phyloP scores from a whole-genome alignment of 2,329 filamentous ascomycete genomes.

The Monosporascus sp. region DNA sequence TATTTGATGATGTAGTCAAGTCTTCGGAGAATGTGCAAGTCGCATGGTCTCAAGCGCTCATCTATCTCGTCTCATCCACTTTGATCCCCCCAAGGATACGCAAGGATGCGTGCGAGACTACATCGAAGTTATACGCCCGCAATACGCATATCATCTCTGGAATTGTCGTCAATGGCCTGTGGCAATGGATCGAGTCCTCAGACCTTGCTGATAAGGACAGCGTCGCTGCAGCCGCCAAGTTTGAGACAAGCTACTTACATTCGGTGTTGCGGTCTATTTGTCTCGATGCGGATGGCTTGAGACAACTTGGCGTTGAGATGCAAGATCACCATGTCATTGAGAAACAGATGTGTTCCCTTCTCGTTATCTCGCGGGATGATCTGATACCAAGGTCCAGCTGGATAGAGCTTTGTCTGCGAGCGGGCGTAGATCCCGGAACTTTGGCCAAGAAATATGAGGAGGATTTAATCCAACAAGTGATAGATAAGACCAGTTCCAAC shows the following conservation, averaged over 20 bases:
- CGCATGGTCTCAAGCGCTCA: conserved; percentile 78
- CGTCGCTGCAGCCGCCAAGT: conserved; percentile 60
- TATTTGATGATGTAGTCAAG: conserved; percentile 50
- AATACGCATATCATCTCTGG: conserved; percentile 53
- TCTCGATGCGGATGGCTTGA: conserved; percentile 46
- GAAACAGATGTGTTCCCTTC: conserved; percentile 66
- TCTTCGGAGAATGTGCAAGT: conserved; percentile 47
- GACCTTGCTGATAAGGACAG: conserved; percentile 73
- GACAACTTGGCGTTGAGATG: conserved; percentile 32
- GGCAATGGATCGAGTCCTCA: conserved; percentile 69
- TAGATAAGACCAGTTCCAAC: conserved; percentile 44
- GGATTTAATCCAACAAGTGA: conserved; percentile 63
- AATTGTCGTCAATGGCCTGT: conserved; percentile 68
- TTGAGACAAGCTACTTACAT: conserved; percentile 59
- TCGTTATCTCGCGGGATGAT: conserved; percentile 73
- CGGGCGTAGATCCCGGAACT: conserved; percentile 75
- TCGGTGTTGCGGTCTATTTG: conserved; percentile 59
- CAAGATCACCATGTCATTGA: conserved; percentile 50
- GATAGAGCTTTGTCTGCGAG: conserved; percentile 82
- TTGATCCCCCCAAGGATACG: conserved; percentile 57
- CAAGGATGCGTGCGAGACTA: conserved; percentile 53
- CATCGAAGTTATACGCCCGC: conserved; percentile 61
- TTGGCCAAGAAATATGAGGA: conserved; percentile 62
- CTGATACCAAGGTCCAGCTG: conserved; percentile 75
- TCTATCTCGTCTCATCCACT: conserved; percentile 69